These are phyloP conservation scores for Kuraishia piskuri DNA, from an alignment of 805 yeast species.

Conservation along the genomic window DNA sequence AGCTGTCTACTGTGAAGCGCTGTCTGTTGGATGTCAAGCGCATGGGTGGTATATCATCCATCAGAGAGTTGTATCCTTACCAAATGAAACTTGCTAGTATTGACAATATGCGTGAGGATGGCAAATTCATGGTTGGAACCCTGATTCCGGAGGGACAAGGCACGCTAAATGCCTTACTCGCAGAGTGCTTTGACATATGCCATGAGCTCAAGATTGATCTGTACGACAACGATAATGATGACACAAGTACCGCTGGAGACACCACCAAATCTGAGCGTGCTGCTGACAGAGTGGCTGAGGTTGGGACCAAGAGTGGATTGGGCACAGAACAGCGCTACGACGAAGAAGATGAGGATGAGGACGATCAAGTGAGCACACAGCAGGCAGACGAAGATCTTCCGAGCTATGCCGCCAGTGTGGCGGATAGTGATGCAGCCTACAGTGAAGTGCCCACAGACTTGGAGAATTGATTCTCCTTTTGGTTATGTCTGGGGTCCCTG, in stretches of 20 bases:
- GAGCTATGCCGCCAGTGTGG: constrained; percentile 21
- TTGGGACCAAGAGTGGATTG: constrained; percentile 27
- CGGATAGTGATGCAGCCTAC: constrained; percentile 11
- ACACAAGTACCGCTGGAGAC: constrained; percentile 18
- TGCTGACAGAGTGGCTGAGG: constrained; percentile 19
- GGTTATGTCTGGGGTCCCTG: background rate
- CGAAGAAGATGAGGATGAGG: constrained; percentile 24
- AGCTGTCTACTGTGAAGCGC: constrained; percentile 81
- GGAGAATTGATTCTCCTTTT: constrained; percentile 1
- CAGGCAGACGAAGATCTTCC: constrained; percentile 17
- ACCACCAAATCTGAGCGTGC: constrained; percentile 16
- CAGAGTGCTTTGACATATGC: constrained; percentile 89
- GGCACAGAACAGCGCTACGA: constrained; percentile 20
- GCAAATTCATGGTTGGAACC: constrained; percentile 81
- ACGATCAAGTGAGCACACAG: constrained; percentile 8
- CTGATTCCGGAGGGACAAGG: constrained; percentile 98
- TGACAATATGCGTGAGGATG: constrained; percentile 82
- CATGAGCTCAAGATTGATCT: constrained; percentile 86
- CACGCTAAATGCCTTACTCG: constrained; percentile 78
- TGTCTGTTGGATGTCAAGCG: constrained; percentile 85
- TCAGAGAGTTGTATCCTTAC: constrained; percentile 90
- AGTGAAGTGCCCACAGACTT: constrained; percentile 18
- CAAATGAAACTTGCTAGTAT: constrained; percentile 89
- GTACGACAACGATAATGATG: constrained; percentile 40
- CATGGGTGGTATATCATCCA: constrained; percentile 83